Evolutionary conservation across 768 basidiomycete species (phyloP).

Genomic region (Rhodotorula kratochvilovae): DNA sequence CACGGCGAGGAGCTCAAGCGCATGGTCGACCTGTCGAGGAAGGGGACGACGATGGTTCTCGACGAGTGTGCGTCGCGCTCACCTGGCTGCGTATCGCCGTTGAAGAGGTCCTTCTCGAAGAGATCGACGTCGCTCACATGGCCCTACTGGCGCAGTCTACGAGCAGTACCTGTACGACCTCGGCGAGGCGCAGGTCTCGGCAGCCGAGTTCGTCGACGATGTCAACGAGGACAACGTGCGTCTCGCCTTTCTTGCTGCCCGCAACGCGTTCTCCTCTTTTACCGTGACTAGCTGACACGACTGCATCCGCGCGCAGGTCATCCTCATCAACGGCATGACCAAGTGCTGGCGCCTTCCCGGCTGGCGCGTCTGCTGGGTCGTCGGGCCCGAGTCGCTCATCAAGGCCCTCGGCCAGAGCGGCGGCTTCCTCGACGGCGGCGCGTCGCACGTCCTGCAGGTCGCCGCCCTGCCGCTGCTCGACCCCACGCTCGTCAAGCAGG

Average conservation of each 20-base stretch:
- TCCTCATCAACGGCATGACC: slow-evolving; percentile 82
- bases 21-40: slow-evolving; percentile 64
- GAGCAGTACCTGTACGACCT: slow-evolving; percentile 38
- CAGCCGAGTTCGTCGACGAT: slow-evolving; percentile 76
- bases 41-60: slow-evolving; percentile 67
- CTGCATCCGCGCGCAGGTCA: slow-evolving; percentile 57
- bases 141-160: background rate
- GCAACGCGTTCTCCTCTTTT: too few species aligned
- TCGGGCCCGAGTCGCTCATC: slow-evolving; percentile 82
- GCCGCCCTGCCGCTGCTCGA: slow-evolving; percentile 81
- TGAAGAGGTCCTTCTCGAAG: too few species aligned
- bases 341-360: slow-evolving; percentile 90
- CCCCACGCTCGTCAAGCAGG: slow-evolving; percentile 57
- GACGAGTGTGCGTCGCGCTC: slow-evolving; percentile 32
- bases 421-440: slow-evolving; percentile 91
- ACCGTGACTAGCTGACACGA: too few species aligned
- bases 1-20: slow-evolving; percentile 73
- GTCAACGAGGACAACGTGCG: slow-evolving; percentile 57
- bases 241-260: background rate
- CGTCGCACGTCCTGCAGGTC: slow-evolving; percentile 61
- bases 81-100: too few species aligned
- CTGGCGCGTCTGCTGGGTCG: slow-evolving; percentile 79
- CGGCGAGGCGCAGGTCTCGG: slow-evolving; percentile 55
- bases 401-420: slow-evolving; percentile 88
- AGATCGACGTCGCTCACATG: background rate